Percentiles rank a stretch among this genome's conserved stretches.
phyloP scores from a whole-genome alignment of 1,284 basidiomycete genomes.

The Abortiporus biennis region DNA sequence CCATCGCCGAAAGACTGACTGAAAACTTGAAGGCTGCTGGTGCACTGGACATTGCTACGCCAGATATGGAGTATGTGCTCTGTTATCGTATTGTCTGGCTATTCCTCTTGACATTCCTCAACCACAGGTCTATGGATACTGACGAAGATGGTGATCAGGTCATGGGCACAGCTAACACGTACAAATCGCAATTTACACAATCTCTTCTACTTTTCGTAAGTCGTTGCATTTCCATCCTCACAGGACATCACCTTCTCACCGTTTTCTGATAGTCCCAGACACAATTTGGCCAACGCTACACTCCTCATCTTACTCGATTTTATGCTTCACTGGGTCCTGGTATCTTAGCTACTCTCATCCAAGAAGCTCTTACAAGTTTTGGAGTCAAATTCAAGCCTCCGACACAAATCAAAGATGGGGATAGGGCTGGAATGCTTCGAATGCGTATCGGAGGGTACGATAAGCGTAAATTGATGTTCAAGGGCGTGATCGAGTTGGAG shows the following conservation, averaged over 20 bases:
- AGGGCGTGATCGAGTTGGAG: constrained; percentile 68
- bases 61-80: background rate
- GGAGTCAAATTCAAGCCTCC: constrained; percentile 45
- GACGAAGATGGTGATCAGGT: constrained; percentile 52
- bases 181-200: constrained; percentile 55
- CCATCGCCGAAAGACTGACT: constrained; percentile 65
- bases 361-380: constrained; percentile 40
- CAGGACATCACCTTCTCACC: constrained; percentile 3
- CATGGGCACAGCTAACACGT: constrained; percentile 37
- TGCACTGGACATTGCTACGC: constrained; percentile 49
- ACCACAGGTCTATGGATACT: constrained; percentile 8
- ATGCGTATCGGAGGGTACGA: constrained; percentile 63
- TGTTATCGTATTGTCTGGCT: too few species aligned
- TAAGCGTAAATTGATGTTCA: constrained; percentile 51
- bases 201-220: constrained; percentile 54
- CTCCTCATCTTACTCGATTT: constrained; percentile 71
- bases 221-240: constrained; percentile 9
- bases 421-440: constrained; percentile 23
- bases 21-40: constrained; percentile 60
- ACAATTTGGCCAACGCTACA: constrained; percentile 60
- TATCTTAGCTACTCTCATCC: constrained; percentile 44
- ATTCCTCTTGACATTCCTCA: too few species aligned
- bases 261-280: constrained; percentile 60
- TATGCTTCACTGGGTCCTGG: constrained; percentile 54
- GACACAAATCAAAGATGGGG: constrained; percentile 18